Evolutionary conservation across 2,329 filamentous ascomycete genomes (phyloP).

Genomic region (Thelonectria blattea): DNA sequence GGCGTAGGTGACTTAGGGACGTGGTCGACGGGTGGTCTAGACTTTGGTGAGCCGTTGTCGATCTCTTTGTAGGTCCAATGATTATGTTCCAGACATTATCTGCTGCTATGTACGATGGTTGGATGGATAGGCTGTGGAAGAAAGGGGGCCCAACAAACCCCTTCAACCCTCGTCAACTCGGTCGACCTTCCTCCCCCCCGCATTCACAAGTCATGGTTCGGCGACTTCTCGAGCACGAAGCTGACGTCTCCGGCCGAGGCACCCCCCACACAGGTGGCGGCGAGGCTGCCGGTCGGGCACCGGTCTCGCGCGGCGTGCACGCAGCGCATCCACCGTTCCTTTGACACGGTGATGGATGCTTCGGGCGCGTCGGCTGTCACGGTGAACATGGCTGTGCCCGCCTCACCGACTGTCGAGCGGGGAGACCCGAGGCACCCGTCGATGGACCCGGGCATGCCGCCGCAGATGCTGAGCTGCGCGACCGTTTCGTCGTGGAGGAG

Average conservation of each 20-base stretch:
- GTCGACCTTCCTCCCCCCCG: not conserved
- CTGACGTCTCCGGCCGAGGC: slow-evolving; percentile 53
- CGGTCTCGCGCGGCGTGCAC: slow-evolving; percentile 58
- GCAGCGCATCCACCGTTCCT: slow-evolving; percentile 60
- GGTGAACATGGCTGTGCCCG: slow-evolving; percentile 55
- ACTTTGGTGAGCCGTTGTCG: slow-evolving; percentile 31
- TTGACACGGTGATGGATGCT: slow-evolving; percentile 59
- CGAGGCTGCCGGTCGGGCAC: slow-evolving; percentile 57
- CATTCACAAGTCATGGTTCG: slow-evolving; percentile 11
- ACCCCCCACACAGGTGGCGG: slow-evolving; percentile 54
- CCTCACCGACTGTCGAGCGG: slow-evolving; percentile 51
- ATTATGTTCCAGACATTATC: slow-evolving; percentile 12
- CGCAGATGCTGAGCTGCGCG: slow-evolving; percentile 56
- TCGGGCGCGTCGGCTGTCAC: slow-evolving; percentile 50
- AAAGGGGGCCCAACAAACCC: no score
- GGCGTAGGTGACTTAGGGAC: slow-evolving; percentile 2
- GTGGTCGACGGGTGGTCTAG: slow-evolving; percentile 32
- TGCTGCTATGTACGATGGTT: not conserved
- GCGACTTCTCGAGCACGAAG: slow-evolving; percentile 45
- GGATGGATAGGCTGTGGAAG: slow-evolving; percentile 15
- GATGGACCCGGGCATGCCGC: slow-evolving; percentile 56
- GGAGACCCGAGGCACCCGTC: slow-evolving; percentile 51
- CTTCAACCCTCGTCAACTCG: no score
- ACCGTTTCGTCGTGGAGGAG: slow-evolving; percentile 57
- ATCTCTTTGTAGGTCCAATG: slow-evolving; percentile 31